Evolutionary conservation across 2,329 filamentous ascomycete genomes (phyloP).

Genomic region (Colletotrichum sp.): DNA sequence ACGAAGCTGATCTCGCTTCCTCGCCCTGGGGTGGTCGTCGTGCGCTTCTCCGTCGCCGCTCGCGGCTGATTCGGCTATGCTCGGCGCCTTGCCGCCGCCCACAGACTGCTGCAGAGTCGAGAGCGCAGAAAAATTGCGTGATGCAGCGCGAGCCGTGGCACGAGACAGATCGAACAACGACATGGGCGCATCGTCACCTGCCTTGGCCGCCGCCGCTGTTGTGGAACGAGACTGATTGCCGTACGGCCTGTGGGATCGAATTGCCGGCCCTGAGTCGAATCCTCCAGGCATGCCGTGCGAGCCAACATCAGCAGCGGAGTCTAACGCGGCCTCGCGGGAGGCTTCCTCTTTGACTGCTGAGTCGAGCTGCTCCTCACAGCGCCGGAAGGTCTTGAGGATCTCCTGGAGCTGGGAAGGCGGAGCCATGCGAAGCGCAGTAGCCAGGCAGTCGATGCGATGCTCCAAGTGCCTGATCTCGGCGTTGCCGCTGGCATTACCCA

Average conservation of each 20-base stretch:
- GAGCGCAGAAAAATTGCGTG: conserved; percentile 61
- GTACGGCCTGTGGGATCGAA: conserved; percentile 34
- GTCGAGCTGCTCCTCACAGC: conserved; percentile 80
- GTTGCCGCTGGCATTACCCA: conserved; percentile 65
- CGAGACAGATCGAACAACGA: conserved; percentile 69
- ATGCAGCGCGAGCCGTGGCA: conserved; percentile 64
- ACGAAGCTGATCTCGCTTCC: conserved; percentile 75
- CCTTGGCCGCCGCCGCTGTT: conserved; percentile 43
- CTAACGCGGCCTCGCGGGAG: conserved; percentile 73
- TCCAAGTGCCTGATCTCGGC: conserved; percentile 74
- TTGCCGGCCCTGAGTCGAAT: conserved; percentile 46
- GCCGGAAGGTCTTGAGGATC: conserved; percentile 75
- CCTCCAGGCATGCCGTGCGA: conserved; percentile 61
- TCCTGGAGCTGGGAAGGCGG: conserved; percentile 74
- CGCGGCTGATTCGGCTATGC: neutral
- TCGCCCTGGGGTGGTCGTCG: conserved; percentile 45
- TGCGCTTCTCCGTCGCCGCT: conserved; percentile 17
- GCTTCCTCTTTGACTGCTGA: conserved; percentile 70
- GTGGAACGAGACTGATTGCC: conserved; percentile 10
- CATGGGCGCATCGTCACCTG: conserved; percentile 64
- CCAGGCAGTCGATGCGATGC: conserved; percentile 81
- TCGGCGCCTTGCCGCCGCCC: conserved; percentile 26
- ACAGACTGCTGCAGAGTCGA: conserved; percentile 53
- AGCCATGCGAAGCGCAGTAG: conserved; percentile 76
- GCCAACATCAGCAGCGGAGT: conserved; percentile 63